These are phyloP conservation scores for Trichoderma simmonsii DNA, from an alignment of 2,329 filamentous ascomycete genomes.

Conservation along the genomic window DNA sequence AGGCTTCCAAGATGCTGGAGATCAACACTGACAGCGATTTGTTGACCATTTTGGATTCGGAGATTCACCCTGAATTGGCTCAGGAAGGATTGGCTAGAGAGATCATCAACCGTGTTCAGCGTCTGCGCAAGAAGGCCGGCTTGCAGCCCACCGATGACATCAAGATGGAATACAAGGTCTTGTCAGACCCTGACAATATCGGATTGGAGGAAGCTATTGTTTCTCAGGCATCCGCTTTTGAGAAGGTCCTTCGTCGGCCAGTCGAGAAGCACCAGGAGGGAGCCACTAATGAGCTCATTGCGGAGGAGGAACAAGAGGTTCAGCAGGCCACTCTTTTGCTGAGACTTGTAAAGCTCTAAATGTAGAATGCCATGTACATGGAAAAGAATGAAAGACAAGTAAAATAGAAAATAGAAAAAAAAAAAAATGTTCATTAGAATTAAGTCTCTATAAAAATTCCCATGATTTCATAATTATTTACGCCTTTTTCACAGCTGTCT, in stretches of 20 bases:
- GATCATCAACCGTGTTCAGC: conserved; percentile 89
- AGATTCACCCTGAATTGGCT: conserved; percentile 78
- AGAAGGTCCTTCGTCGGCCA: conserved; percentile 73
- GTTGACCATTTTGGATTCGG: conserved; percentile 82
- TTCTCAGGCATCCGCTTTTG: conserved; percentile 64
- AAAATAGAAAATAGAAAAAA: background rate
- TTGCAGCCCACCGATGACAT: conserved; percentile 90
- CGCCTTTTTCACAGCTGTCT: conserved; percentile 10
- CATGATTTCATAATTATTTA: background rate
- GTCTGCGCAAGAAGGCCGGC: conserved; percentile 88
- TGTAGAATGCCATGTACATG: background rate
- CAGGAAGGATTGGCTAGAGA: conserved; percentile 88
- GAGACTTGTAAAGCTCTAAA: conserved; percentile 63
- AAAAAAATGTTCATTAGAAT: background rate
- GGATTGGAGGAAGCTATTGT: conserved; percentile 69
- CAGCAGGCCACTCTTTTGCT: conserved; percentile 79
- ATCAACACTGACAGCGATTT: conserved; percentile 87
- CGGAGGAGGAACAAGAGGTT: conserved; percentile 81
- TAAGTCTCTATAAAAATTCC: conserved; percentile 10
- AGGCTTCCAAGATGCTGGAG: conserved; percentile 70
- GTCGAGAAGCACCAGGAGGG: conserved; percentile 51
- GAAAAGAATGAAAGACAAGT: background rate
- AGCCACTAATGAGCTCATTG: conserved; percentile 51
- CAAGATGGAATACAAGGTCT: conserved; percentile 85
- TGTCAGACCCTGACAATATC: conserved; percentile 73